These are phyloP conservation scores for Aspergillus pseudoterreus DNA, from an alignment of 2,329 filamentous ascomycete species.

Conservation along the genomic window DNA sequence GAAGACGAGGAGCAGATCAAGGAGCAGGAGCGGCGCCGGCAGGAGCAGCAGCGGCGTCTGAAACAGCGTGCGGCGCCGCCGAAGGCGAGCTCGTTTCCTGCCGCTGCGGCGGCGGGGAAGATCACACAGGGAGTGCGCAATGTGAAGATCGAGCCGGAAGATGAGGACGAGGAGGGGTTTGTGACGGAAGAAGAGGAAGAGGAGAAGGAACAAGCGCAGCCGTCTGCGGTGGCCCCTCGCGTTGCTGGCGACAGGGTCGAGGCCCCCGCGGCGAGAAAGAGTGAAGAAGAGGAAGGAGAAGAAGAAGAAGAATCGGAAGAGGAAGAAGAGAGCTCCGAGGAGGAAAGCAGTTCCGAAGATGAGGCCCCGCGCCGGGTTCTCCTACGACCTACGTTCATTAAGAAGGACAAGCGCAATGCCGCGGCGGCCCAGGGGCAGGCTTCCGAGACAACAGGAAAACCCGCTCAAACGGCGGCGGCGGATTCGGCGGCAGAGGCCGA, in stretches of 20 bases:
- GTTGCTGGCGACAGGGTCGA: slow-evolving; percentile 11
- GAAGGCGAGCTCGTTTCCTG: slow-evolving; percentile 39
- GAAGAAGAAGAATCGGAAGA: slow-evolving; percentile 45
- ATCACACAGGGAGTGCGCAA: slow-evolving; percentile 29
- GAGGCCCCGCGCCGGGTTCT: slow-evolving; percentile 55
- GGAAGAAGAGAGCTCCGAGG: slow-evolving; percentile 49
- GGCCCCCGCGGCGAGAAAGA: slow-evolving; percentile 29
- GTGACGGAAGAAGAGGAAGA: slow-evolving; percentile 54
- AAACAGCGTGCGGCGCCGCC: slow-evolving; percentile 47
- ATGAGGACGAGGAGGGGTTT: slow-evolving; percentile 54
- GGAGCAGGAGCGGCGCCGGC: slow-evolving; percentile 49
- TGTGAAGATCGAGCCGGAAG: slow-evolving; percentile 35
- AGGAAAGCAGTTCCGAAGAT: slow-evolving; percentile 54
- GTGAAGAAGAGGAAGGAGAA: slow-evolving; percentile 47
- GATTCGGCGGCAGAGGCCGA: slow-evolving; percentile 43
- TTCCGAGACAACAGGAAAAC: slow-evolving; percentile 14
- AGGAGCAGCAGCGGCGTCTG: slow-evolving; percentile 37
- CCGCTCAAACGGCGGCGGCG: slow-evolving; percentile 11
- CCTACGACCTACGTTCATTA: slow-evolving; percentile 64
- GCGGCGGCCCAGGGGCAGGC: slow-evolving; percentile 18
- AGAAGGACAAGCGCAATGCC: slow-evolving; percentile 57
- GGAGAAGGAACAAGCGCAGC: slow-evolving; percentile 30
- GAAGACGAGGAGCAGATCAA: slow-evolving; percentile 56
- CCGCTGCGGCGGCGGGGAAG: slow-evolving; percentile 20
- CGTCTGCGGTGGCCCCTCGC: slow-evolving; percentile 10